These are phyloP conservation scores for Phaffia australis DNA, from an alignment of 768 basidiomycete species.

Conservation along the genomic window DNA sequence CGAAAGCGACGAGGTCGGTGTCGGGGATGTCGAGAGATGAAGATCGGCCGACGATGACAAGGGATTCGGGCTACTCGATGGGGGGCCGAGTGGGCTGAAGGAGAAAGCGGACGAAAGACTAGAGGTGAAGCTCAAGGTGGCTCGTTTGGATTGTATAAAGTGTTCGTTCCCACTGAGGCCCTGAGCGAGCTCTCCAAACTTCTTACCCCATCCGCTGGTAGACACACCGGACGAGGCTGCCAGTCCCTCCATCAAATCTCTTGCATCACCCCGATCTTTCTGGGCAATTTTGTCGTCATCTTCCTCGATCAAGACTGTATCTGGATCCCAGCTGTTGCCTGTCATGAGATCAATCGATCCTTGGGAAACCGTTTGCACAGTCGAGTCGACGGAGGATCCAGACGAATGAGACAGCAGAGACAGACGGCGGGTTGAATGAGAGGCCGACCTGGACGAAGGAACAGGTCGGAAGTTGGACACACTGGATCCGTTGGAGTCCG, in stretches of 20 bases:
- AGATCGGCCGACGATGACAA: neutral
- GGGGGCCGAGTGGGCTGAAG: neutral
- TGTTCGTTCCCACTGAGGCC: slow-evolving; percentile 12
- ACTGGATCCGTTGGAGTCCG: neutral
- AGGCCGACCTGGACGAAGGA: neutral
- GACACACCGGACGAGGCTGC: neutral
- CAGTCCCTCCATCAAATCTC: slow-evolving; percentile 6
- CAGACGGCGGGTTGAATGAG: neutral
- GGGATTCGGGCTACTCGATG: neutral
- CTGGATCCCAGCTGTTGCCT: neutral
- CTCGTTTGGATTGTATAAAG: slow-evolving; percentile 12
- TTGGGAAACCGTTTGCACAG: neutral
- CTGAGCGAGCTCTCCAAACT: slow-evolving; percentile 14
- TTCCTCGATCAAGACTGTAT: neutral
- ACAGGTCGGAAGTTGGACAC: neutral
- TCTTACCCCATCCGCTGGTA: slow-evolving; percentile 12
- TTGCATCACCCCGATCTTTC: slow-evolving; percentile 1
- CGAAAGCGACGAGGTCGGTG: neutral
- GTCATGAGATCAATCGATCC: neutral
- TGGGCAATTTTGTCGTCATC: neutral
- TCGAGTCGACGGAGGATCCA: neutral
- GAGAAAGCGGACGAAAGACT: slow-evolving; percentile 1
- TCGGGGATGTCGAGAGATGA: neutral
- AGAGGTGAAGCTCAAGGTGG: slow-evolving; percentile 8
- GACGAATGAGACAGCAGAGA: neutral